phyloP scores from a whole-genome alignment of 345 rosid species.

The Firmiana major region DNA sequence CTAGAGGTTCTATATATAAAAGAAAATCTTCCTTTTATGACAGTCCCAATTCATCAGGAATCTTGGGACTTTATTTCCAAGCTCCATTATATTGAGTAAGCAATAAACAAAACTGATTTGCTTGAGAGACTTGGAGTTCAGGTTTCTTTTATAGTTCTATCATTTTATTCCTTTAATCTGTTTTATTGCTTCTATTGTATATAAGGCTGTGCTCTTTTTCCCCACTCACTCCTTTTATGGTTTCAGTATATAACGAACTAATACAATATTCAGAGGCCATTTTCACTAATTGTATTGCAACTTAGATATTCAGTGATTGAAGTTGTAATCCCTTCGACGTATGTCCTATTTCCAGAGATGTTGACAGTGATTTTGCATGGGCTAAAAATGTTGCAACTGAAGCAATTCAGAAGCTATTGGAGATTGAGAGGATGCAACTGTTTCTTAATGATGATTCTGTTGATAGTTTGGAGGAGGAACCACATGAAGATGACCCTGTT shows the following conservation, averaged over 20 bases:
- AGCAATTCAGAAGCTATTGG: slow-evolving; percentile 38
- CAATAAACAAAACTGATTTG: not conserved
- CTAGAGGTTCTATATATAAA: not conserved
- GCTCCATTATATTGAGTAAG: not conserved
- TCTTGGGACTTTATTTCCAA: not conserved
- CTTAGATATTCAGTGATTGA: not conserved
- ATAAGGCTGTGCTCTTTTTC: not conserved
- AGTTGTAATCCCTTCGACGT: not conserved
- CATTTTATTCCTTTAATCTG: not conserved
- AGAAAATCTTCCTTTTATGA: not conserved
- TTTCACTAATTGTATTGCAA: not conserved
- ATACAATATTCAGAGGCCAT: not conserved
- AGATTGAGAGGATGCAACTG: slow-evolving; percentile 20
- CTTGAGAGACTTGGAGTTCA: not conserved
- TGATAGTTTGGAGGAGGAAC: slow-evolving; percentile 8
- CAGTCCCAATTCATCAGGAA: not conserved
- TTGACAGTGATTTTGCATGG: slow-evolving; percentile 29
- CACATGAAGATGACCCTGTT: slow-evolving; percentile 17
- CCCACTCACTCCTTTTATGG: not conserved
- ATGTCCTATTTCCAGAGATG: slow-evolving; percentile 23
- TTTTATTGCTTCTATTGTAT: not conserved
- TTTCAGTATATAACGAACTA: not conserved
- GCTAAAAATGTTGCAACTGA: slow-evolving; percentile 33
- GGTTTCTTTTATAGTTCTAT: not conserved
- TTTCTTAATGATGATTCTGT: slow-evolving; percentile 6